Conservation (phyloP, 1,284 basidiomycete genomes). For the Crepidotus sp. region DNA sequence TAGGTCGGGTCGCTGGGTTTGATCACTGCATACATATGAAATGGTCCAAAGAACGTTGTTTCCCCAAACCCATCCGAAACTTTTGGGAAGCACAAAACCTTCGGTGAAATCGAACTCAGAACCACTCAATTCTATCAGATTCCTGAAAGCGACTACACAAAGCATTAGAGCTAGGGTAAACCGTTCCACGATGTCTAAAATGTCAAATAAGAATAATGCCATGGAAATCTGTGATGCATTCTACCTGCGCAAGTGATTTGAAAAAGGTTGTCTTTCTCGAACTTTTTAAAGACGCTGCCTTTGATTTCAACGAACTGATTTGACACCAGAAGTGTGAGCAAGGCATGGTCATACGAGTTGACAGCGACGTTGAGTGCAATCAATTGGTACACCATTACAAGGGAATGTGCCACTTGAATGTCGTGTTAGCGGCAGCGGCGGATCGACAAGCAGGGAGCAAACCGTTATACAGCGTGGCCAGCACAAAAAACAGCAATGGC, state of each 20-base stretch:
- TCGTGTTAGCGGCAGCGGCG: not conserved
- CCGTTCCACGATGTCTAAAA: conserved; percentile 90
- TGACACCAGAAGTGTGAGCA: conserved; percentile 89
- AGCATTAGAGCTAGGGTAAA: conserved; percentile 94
- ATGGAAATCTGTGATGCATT: conserved; percentile 14
- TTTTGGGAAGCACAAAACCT: conserved; percentile 70
- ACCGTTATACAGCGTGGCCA: conserved; percentile 85
- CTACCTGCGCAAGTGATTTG: conserved; percentile 94
- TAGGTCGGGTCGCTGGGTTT: not conserved
- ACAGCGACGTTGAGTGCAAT: conserved; percentile 96
- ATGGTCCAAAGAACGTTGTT: conserved; percentile 82
- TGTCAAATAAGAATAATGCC: not conserved
- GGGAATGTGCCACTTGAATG: conserved; percentile 68
- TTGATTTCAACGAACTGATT: conserved; percentile 99
- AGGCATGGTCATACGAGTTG: conserved; percentile 96
- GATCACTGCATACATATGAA: conserved; percentile 58
- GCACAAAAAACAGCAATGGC: conserved; percentile 78
- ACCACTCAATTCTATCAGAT: conserved; percentile 90
- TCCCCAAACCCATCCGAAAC: conserved; percentile 77
- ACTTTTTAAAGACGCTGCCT: conserved; percentile 98
- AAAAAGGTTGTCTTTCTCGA: conserved; percentile 99
- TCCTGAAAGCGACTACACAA: conserved; percentile 84
- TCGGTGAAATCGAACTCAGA: conserved; percentile 74
- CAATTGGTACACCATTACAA: conserved; percentile 97
- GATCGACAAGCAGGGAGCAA: conserved; percentile 22